Base-by-base conservation (phyloP, 1,139 yeast genomes). In the Nakaseomyces sp. region DNA sequence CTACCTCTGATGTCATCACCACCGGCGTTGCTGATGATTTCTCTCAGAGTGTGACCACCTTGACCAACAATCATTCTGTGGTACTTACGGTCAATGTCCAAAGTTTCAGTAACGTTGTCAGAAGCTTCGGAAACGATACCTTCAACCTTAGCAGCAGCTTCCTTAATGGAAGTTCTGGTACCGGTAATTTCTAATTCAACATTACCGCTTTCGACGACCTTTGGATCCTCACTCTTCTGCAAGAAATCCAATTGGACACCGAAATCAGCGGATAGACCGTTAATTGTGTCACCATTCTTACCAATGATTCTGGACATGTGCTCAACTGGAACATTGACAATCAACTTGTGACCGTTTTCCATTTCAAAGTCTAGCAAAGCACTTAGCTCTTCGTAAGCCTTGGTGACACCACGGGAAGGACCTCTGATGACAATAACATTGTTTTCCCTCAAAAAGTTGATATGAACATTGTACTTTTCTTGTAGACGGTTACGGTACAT, bases 241-340 rank as follows among this genome's bases (percentile, higher is more conserved):
- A 71, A 64, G 58, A 83, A 78, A 51, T 76, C 76, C 64, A 86
- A 77, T 53, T 83, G 83, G 43, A 88, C 79, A 49, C 91, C 94
- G 45, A 82, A 73, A 41, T 80, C 86, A 52, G 81, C 93, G 53
- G 87, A 78, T 47, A 93, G 80, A 59, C 84, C 88, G 50, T 81
- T 85, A 56, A 93, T 84, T 47, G 74, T 77, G 53, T 84, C 93
- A 63, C 97, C 97, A 47, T 74, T 72, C 58, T 83, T 86, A 58
- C 98, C 98, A 61, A 93, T 88, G 46, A 93, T 81, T 61, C 89
- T 74, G 15, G 96, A 73, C 50, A 89, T 74, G 18, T 89, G 82
- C 53, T 74, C 77, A 37, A 73, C 65, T 38, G 96, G 94, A 45
- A 93, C 81, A 42, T 69, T 65, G 43, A 91, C 60, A 17, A 69